Base-by-base conservation (phyloP, 2,329 filamentous ascomycete species). In the Leptographium galeiforme region DNA sequence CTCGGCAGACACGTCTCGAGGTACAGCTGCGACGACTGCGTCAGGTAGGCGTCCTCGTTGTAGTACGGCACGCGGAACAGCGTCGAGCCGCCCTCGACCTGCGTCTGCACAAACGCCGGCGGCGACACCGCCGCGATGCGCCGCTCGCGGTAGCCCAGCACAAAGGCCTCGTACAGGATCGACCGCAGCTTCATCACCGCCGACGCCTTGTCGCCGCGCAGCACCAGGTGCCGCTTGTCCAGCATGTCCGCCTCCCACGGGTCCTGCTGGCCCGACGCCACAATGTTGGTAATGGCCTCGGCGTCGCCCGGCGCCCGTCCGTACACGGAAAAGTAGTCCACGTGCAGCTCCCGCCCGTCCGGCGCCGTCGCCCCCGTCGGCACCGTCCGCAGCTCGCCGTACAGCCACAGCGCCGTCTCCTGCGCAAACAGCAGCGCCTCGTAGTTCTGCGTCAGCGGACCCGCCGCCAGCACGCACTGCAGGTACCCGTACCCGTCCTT, bases 11-110 rank as follows among this genome's bases (percentile, higher is more conserved):
- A 89, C 36, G 93, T 98, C 76, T 98, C 93, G 55, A 98, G 85
- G 71, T 98, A 98, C 52, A 98, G 81, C 71, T 98, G 93, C 38
- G 88, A 95, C 4, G 90, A 96, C 72, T 98, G 93, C 5, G 93
- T 97, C 58, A 98, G 81, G 74, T 90, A 98, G 56, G 93, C 87
- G 61, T 84, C 79, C 70, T 96, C 82, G 62, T 79, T 82, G 55
- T 68, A 69, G 61, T 69, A 69, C 48, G 66, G 64, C 63, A 95
- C 86, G 56, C 81, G 82, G 78, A 96, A 97, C 40, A 97, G 82
- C 4, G 90, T 96, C 61, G 87, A 81, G 54, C 90, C 90, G 59
- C 90, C 90, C 71, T 97, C 90, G 64, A 95, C 87, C 72, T 96
- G 86, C 18, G 91, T 97, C 73, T 94, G 93, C 56, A 95, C 93